phyloP scores from a whole-genome alignment of 2,329 filamentous ascomycete species.

The Cadophora malorum region DNA sequence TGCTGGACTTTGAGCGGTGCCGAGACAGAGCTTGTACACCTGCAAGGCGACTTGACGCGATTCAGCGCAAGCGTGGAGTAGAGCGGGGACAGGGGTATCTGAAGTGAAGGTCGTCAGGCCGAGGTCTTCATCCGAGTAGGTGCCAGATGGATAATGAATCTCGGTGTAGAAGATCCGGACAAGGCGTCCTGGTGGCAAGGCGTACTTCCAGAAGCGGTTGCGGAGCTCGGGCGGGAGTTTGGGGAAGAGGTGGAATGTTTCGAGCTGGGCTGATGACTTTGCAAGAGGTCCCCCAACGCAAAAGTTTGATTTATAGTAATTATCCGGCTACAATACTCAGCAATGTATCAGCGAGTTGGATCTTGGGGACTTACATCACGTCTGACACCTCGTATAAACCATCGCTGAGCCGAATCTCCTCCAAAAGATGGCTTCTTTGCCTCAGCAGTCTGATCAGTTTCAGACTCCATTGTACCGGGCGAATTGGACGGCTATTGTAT shows the following conservation, averaged over 20 bases:
- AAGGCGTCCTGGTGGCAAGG: background rate
- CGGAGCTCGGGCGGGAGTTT: background rate
- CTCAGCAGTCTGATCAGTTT: background rate
- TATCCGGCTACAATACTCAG: background rate
- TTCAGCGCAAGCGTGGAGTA: background rate
- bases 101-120: background rate
- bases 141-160: background rate
- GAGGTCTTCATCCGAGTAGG: background rate
- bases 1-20: background rate
- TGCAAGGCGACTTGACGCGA: background rate
- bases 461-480: background rate
- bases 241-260: background rate
- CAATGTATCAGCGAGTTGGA: background rate
- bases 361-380: background rate
- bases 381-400: background rate
- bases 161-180: slow-evolving; percentile 3
- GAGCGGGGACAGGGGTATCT: background rate
- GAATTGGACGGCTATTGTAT: too few relatives aligned
- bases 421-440: background rate
- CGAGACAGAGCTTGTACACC: slow-evolving; percentile 1
- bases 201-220: background rate
- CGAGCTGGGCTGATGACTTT: background rate
- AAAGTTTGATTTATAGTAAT: background rate
- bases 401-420: too few relatives aligned
- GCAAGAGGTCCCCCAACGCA: background rate